A percentile compares a stretch with the other conserved stretches of the same genome.
These are phyloP conservation scores for Trichophyton rubrum DNA, from an alignment of 2,329 filamentous ascomycete species.

Conservation along the genomic window DNA sequence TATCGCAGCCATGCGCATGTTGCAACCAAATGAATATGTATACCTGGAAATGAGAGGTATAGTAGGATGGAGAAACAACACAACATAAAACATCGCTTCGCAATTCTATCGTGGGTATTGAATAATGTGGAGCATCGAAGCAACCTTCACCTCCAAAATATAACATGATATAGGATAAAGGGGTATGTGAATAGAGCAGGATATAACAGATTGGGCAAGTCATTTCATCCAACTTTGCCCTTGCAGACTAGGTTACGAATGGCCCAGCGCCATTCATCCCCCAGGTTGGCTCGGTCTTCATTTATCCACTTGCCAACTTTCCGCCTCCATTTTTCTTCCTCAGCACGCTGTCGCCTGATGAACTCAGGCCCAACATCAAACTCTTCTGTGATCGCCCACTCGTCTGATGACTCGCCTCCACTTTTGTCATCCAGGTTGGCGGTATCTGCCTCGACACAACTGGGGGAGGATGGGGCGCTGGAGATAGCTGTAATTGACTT, in stretches of 20 bases:
- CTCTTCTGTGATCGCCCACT: conserved; percentile 84
- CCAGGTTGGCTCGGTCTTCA: conserved; percentile 35
- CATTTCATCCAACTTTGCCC: background rate
- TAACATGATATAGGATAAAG: background rate
- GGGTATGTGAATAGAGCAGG: background rate
- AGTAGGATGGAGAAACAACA: background rate
- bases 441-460: conserved; percentile 19
- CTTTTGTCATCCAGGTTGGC: conserved; percentile 29
- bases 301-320: conserved; percentile 80
- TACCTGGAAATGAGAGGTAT: background rate
- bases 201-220: background rate
- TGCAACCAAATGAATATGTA: background rate
- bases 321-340: conserved; percentile 81
- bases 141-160: background rate
- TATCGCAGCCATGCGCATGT: conserved; percentile 1
- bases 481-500: conserved; percentile 13
- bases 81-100: background rate
- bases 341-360: conserved; percentile 72
- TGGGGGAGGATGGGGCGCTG: background rate
- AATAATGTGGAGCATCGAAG: background rate
- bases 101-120: conserved; percentile 1
- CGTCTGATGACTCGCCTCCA: conserved; percentile 42
- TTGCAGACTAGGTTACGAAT: conserved; percentile 39
- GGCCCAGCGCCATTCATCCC: conserved; percentile 63
- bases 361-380: conserved; percentile 97